Percentiles rank a stretch among this genome's conserved stretches.
phyloP scores from a whole-genome alignment of 2,329 filamentous ascomycete genomes.

The Fusarium sp. region DNA sequence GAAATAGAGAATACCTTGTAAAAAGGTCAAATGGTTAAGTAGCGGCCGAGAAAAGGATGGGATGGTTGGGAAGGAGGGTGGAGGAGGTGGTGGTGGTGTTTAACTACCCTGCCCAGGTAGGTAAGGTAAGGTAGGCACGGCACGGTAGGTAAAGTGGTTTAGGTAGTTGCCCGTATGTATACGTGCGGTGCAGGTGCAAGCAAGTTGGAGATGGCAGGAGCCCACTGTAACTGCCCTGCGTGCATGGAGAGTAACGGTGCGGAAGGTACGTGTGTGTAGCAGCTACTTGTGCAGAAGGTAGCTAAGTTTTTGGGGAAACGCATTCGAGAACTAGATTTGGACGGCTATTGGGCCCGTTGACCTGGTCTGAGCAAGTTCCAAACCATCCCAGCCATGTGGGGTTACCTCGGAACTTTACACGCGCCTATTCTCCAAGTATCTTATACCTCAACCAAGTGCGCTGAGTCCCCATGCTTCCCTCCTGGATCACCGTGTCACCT shows the following conservation, averaged over 20 bases:
- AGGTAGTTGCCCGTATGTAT: conserved; percentile 12
- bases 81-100: conserved; percentile 33
- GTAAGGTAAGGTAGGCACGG: conserved; percentile 7
- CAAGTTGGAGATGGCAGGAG: conserved; percentile 26
- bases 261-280: conserved; percentile 9
- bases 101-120: conserved; percentile 6
- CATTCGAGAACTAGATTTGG: neutral
- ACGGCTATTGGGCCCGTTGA: conserved; percentile 12
- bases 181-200: neutral
- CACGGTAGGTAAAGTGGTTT: conserved; percentile 22
- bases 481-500: conserved; percentile 40
- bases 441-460: conserved; percentile 22
- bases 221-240: conserved; percentile 24
- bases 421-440: conserved; percentile 14
- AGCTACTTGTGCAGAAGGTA: conserved; percentile 18
- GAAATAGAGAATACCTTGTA: conserved; percentile 27
- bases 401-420: conserved; percentile 34
- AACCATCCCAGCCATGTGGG: conserved; percentile 27
- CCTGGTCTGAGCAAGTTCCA: conserved; percentile 7
- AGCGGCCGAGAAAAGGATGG: conserved; percentile 33
- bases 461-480: conserved; percentile 29
- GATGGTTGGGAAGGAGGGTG: conserved; percentile 21
- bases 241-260: conserved; percentile 23
- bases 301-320: conserved; percentile 27
- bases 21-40: conserved; percentile 24